phyloP scores from a whole-genome alignment of 495 filamentous ascomycete species.

The Umbilicaria muhlenbergii region DNA sequence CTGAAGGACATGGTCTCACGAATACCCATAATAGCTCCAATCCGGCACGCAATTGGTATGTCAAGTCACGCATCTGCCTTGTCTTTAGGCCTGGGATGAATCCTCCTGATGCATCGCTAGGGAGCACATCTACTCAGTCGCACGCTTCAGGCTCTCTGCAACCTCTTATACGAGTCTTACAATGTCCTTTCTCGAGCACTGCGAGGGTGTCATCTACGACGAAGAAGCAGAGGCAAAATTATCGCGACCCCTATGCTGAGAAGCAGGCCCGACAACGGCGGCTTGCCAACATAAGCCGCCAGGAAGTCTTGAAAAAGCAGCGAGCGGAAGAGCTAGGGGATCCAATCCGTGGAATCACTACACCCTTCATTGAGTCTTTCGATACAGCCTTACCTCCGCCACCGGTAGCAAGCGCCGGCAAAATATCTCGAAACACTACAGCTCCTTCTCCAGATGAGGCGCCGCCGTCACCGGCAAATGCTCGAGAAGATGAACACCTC shows the following conservation, averaged over 20 bases:
- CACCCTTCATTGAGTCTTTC: constrained; percentile 73
- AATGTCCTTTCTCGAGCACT: constrained; percentile 7
- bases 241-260: constrained; percentile 47
- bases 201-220: constrained; percentile 5
- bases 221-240: constrained; percentile 30
- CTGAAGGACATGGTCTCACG: no score
- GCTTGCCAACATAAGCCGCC: constrained; percentile 60
- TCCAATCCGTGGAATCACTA: constrained; percentile 60
- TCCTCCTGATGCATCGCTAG: no score
- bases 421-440: constrained; percentile 4
- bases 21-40: no score
- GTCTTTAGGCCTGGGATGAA: no score
- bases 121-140: no score
- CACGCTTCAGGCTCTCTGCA: background rate
- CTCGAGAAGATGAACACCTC: constrained; percentile 29
- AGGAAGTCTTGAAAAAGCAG: constrained; percentile 43
- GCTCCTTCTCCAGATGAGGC: constrained; percentile 14
- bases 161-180: constrained; percentile 2
- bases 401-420: constrained; percentile 11
- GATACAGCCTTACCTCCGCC: constrained; percentile 33
- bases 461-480: constrained; percentile 26
- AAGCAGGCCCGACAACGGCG: constrained; percentile 66
- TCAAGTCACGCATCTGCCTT: no score
- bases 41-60: no score
- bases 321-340: constrained; percentile 49